phyloP scores from a whole-genome alignment of 306 rosid species.

The Albizia julibrissin region DNA sequence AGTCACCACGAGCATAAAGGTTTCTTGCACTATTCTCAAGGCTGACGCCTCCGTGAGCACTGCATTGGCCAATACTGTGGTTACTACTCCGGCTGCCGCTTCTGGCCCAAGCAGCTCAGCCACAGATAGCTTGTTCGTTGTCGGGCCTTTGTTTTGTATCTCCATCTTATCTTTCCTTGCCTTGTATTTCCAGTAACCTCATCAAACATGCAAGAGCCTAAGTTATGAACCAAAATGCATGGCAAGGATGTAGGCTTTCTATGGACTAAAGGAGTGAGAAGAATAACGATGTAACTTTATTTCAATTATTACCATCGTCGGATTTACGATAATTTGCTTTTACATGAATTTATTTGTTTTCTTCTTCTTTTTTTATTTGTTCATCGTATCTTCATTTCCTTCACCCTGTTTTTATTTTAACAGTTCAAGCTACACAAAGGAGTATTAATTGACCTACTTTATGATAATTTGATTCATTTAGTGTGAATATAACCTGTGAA shows the following conservation, averaged over 20 bases:
- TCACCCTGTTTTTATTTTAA: neutral
- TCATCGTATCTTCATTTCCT: neutral
- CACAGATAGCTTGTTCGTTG: neutral
- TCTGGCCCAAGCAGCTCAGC: neutral
- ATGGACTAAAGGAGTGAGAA: neutral
- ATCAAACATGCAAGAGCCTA: neutral
- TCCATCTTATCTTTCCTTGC: slow-evolving; percentile 53
- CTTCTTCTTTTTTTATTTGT: neutral
- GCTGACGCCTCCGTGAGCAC: neutral
- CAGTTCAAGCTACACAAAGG: neutral
- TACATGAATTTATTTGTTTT: neutral
- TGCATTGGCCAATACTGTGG: neutral
- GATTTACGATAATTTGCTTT: neutral
- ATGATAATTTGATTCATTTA: slow-evolving; percentile 40
- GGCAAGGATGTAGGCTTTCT: neutral
- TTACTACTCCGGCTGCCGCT: neutral
- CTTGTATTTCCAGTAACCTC: slow-evolving; percentile 42
- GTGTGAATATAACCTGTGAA: slow-evolving; percentile 25
- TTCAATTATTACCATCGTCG: neutral
- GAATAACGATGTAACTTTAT: neutral
- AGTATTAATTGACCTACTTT: slow-evolving; percentile 18
- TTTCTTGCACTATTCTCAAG: neutral
- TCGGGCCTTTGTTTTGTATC: slow-evolving; percentile 33
- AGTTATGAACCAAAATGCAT: neutral
- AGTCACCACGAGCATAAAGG: neutral